phyloP scores from a whole-genome alignment of 768 basidiomycete species.

The Tremella fuciformis region DNA sequence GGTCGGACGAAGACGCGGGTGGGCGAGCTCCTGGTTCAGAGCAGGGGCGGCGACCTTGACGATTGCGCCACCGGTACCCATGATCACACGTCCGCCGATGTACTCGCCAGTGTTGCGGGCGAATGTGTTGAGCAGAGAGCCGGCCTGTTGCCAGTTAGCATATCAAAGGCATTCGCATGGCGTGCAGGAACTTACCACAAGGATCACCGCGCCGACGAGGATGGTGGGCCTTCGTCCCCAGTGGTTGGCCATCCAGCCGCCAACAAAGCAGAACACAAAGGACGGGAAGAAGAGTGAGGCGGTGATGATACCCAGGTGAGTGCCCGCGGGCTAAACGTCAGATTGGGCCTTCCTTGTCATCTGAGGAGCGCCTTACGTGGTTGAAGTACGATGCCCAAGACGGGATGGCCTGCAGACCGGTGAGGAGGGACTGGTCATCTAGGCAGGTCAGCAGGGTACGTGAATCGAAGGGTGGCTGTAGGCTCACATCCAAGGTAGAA shows the following conservation, averaged over 20 bases:
- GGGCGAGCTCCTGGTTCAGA: constrained; percentile 6
- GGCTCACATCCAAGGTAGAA: constrained; percentile 17
- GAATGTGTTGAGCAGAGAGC: constrained; percentile 7
- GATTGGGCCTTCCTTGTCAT: no score
- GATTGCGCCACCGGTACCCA: constrained; percentile 7
- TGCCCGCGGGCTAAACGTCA: constrained; percentile 15
- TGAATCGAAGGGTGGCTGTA: background rate
- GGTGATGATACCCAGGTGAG: constrained; percentile 24
- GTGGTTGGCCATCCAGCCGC: constrained; percentile 42
- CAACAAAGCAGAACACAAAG: constrained; percentile 15
- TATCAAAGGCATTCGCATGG: no score
- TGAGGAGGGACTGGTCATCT: constrained; percentile 25
- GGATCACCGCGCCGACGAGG: constrained; percentile 3
- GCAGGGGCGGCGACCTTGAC: background rate
- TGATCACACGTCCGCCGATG: constrained; percentile 3
- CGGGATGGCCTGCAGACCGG: constrained; percentile 28
- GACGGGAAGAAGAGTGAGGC: constrained; percentile 28
- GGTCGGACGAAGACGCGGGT: constrained; percentile 5
- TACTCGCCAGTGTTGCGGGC: constrained; percentile 1
- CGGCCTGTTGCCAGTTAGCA: constrained; percentile 49
- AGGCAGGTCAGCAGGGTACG: background rate
- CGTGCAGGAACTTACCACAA: background rate
- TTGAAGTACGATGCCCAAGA: constrained; percentile 23
- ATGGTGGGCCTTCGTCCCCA: constrained; percentile 1
- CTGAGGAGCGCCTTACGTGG: background rate